Percentiles rank a stretch among this genome's conserved stretches.
phyloP scores from a whole-genome alignment of 257 asterid genomes.

The Dorcoceras hygrometricum region DNA sequence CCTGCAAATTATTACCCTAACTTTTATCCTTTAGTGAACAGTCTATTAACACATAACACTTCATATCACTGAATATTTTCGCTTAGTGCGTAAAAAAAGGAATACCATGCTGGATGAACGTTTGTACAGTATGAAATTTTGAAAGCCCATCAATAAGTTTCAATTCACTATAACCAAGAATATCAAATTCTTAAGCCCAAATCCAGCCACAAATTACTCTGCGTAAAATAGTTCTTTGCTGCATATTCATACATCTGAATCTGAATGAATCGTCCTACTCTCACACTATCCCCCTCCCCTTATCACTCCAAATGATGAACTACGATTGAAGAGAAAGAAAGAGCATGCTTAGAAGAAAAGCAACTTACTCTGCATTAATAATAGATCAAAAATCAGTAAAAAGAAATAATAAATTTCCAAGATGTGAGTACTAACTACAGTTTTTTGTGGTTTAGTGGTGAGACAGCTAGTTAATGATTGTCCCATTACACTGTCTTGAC shows the following conservation, averaged over 20 bases:
- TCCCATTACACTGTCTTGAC: conserved; percentile 6
- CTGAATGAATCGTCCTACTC: background rate
- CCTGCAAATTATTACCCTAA: background rate
- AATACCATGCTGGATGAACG: background rate
- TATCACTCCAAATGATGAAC: background rate
- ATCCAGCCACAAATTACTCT: background rate
- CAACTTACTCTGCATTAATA: background rate
- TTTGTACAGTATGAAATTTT: background rate
- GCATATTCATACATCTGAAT: background rate
- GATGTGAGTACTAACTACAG: background rate
- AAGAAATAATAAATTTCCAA: background rate
- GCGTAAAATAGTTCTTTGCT: background rate
- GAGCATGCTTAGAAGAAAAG: background rate
- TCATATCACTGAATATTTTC: background rate
- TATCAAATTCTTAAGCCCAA: background rate
- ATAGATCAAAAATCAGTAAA: background rate
- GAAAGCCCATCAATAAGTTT: background rate
- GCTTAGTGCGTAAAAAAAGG: no score
- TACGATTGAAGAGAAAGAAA: background rate
- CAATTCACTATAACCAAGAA: background rate
- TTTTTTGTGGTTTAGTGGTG: background rate
- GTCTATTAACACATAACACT: background rate
- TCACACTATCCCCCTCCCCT: background rate
- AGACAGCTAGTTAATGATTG: conserved; percentile 11
- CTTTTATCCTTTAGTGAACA: background rate